A percentile compares a stretch with the other conserved stretches of the same genome.
phyloP scores from a whole-genome alignment of 257 asterid species.

The Nemophila menziesii region DNA sequence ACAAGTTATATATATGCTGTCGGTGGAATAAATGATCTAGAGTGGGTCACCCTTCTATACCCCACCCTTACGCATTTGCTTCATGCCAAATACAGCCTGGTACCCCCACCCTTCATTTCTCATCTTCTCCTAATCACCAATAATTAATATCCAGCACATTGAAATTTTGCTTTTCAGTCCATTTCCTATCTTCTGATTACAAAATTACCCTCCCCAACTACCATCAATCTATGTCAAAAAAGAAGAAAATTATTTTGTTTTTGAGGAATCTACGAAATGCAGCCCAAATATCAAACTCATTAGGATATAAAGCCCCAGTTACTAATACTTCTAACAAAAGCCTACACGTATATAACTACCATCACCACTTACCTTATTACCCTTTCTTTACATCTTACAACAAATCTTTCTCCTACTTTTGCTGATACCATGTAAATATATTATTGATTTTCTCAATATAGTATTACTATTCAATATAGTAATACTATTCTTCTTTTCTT shows the following conservation, averaged over 20 bases:
- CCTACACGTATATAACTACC: too few relatives aligned
- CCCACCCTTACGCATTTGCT: slow-evolving; percentile 23
- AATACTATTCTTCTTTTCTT: too few relatives aligned
- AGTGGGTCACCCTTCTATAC: slow-evolving; percentile 17
- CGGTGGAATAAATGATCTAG: slow-evolving; percentile 13
- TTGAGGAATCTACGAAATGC: too few relatives aligned
- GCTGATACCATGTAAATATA: too few relatives aligned
- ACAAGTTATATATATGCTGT: too few relatives aligned
- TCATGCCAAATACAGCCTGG: slow-evolving; percentile 31
- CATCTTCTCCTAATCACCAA: neutral
- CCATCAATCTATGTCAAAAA: neutral
- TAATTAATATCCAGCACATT: neutral
- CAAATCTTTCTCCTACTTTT: too few relatives aligned
- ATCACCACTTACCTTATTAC: too few relatives aligned
- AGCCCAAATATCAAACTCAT: too few relatives aligned
- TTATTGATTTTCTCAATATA: too few relatives aligned
- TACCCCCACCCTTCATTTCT: slow-evolving; percentile 13
- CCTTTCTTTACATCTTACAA: too few relatives aligned
- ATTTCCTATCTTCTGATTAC: slow-evolving; percentile 12
- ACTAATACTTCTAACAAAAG: too few relatives aligned
- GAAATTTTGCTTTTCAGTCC: slow-evolving; percentile 6
- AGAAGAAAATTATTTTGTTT: neutral
- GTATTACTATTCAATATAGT: too few relatives aligned
- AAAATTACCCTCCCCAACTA: slow-evolving; percentile 23
- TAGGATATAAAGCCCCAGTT: neutral